Evolutionary conservation across 441 rosid genomes (phyloP), one percentile per base, ranked within the genome.

Genomic region (Gossypium schwendimanii): DNA sequence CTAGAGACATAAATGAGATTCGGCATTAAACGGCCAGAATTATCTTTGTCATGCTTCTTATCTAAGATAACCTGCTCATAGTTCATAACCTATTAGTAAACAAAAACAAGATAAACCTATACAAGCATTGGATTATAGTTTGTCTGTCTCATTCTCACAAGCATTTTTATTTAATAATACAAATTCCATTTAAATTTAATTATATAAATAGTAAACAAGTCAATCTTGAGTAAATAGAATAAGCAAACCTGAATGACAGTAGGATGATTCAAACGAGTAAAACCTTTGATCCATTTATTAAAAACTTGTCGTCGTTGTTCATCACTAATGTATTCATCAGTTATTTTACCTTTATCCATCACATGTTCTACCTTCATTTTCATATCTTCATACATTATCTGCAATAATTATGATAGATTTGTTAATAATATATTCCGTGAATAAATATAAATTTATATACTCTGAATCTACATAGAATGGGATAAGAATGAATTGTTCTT

Each of bases 181-280:
- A 31, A 31, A 26, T 0, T 26, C 3, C 3, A 26, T 26, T 26
- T 26, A 26, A 26, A 26, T 26, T 26, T 26, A 26, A 26, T 3
- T 26, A 26, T 26, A 26, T 3, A 26, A 26, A 26, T 26, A 26
- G 28, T 26, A 26, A 31, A 31, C 7, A 31, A 31, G 6, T 31
- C 33, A 31, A 31, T 31, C 33, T 31, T 31, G 36, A 31, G 36
- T 31, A 31, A 12, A 60, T 1, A 4, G n/a, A 3, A 47, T 4
- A 49, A 49, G 17, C 36, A 24, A 31, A 92, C 91, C 91, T 87
- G 84, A 73, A 92, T 78, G 14, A 91, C 76, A 0, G 88, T 33
- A 4, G 92, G 91, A 72, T 93, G 98, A 50, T 87, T 76, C 2
- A 75, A 85, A 7, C 84, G 85, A 50, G 87, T 86, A 74, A 91